These are phyloP conservation scores for Phytophthora podocarpi DNA, from an alignment of 352 stramenopile genomes.

Conservation along the genomic window DNA sequence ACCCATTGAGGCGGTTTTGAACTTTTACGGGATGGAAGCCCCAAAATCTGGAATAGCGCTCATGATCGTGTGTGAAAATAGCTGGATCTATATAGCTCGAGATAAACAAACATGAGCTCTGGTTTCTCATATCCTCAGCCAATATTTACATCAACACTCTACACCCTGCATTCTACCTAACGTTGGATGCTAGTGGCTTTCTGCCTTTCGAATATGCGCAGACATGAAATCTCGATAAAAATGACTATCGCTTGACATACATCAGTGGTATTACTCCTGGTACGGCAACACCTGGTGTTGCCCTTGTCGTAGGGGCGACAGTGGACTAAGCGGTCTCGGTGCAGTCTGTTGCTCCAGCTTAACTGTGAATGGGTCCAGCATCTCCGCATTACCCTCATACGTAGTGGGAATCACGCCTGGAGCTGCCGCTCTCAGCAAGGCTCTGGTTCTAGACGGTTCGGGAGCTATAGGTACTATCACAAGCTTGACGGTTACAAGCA, in stretches of 20 bases:
- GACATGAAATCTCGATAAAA: not conserved
- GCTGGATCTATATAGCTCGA: constrained; percentile 4
- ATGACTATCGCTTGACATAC: constrained; percentile 4
- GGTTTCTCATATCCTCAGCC: constrained; percentile 6
- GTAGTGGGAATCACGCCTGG: no score
- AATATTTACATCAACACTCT: constrained; percentile 4
- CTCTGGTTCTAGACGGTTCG: no score
- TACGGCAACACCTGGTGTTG: no score
- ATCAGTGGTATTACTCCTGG: constrained; percentile 6
- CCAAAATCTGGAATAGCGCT: constrained; percentile 8
- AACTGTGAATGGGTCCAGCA: not conserved
- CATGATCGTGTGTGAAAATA: constrained; percentile 11
- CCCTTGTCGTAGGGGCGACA: constrained; percentile 3
- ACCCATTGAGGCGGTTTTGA: not conserved
- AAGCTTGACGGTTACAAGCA: no score
- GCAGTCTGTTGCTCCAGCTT: no score
- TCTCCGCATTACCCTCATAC: no score
- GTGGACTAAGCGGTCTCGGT: not conserved
- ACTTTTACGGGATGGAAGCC: not conserved
- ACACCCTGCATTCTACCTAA: constrained; percentile 7
- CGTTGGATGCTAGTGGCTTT: not conserved
- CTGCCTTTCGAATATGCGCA: constrained; percentile 1
- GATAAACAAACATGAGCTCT: constrained; percentile 9
- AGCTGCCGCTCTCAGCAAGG: no score
- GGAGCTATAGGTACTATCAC: no score